Evolutionary conservation across 1,139 yeast genomes (phyloP).

Genomic region (Blastobotrys petasosporus): DNA sequence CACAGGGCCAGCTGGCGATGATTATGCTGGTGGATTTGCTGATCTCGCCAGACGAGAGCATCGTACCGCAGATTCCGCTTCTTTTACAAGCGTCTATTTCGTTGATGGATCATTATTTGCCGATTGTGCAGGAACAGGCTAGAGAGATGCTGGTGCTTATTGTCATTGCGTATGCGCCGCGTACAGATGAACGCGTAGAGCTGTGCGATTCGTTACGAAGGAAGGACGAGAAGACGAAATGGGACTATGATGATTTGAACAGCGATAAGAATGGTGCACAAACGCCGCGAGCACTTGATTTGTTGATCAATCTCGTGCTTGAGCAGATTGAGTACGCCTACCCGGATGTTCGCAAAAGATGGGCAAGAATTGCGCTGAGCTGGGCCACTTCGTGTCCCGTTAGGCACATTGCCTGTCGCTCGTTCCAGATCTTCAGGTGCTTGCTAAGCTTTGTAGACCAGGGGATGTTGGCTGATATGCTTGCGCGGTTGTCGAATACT

Average conservation of each 20-base stretch:
- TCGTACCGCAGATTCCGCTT: slow-evolving; percentile 52
- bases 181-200: slow-evolving; percentile 43
- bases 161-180: slow-evolving; percentile 49
- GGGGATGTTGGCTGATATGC: slow-evolving; percentile 86
- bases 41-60: slow-evolving; percentile 38
- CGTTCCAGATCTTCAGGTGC: slow-evolving; percentile 88
- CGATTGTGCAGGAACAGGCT: slow-evolving; percentile 80
- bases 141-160: slow-evolving; percentile 67
- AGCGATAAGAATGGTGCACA: slow-evolving; percentile 76
- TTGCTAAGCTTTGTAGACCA: slow-evolving; percentile 73
- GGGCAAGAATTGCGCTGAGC: slow-evolving; percentile 77
- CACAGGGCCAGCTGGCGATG: slow-evolving; percentile 81
- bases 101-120: slow-evolving; percentile 79
- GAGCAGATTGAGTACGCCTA: slow-evolving; percentile 47
- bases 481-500: slow-evolving; percentile 87
- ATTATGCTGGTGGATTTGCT: slow-evolving; percentile 78
- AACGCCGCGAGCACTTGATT: slow-evolving; percentile 83
- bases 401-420: slow-evolving; percentile 92
- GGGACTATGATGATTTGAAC: slow-evolving; percentile 85
- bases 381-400: slow-evolving; percentile 99
- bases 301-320: slow-evolving; percentile 52
- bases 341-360: slow-evolving; percentile 61
- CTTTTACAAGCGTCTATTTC: slow-evolving; percentile 77
- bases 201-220: slow-evolving; percentile 44
- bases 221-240: slow-evolving; percentile 44